Percentiles rank a stretch among this genome's conserved stretches.
Evolutionary conservation across 345 rosid species (phyloP).

Genomic region (Bruguiera gymnorhiza): DNA sequence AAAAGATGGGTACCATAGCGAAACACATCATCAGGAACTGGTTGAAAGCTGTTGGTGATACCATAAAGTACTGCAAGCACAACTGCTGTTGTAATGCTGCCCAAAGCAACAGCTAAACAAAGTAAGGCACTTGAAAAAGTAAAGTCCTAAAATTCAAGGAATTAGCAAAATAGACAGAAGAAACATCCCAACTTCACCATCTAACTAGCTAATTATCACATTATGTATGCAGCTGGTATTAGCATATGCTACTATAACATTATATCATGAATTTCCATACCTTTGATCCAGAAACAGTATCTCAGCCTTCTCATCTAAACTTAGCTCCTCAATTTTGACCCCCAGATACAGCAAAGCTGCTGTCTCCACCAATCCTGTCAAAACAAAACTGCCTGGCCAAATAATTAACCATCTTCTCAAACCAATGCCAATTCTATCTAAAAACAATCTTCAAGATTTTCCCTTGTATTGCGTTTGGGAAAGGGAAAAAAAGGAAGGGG

Average conservation of each 20-base stretch:
- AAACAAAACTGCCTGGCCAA: slow-evolving; percentile 89
- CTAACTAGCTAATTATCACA: no score
- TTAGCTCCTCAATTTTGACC: slow-evolving; percentile 53
- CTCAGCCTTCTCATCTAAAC: slow-evolving; percentile 82
- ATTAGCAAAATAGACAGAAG: no score
- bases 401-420: slow-evolving; percentile 30
- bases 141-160: no score
- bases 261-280: slow-evolving; percentile 29
- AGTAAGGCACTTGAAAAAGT: neutral
- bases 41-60: slow-evolving; percentile 62
- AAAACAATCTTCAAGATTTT: neutral
- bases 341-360: slow-evolving; percentile 63
- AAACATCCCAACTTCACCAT: no score
- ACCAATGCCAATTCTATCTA: slow-evolving; percentile 2
- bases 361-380: slow-evolving; percentile 78
- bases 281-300: slow-evolving; percentile 75
- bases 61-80: slow-evolving; percentile 67
- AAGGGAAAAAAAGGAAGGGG: neutral
- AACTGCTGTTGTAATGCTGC: slow-evolving; percentile 75
- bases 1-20: slow-evolving; percentile 55
- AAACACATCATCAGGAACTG: slow-evolving; percentile 76
- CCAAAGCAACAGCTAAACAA: slow-evolving; percentile 16
- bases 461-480: neutral
- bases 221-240: neutral
- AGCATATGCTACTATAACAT: neutral